Percentiles rank a stretch among this genome's conserved stretches.
These are phyloP conservation scores for Mrakia blollopis DNA, from an alignment of 768 basidiomycete genomes.

Conservation along the genomic window DNA sequence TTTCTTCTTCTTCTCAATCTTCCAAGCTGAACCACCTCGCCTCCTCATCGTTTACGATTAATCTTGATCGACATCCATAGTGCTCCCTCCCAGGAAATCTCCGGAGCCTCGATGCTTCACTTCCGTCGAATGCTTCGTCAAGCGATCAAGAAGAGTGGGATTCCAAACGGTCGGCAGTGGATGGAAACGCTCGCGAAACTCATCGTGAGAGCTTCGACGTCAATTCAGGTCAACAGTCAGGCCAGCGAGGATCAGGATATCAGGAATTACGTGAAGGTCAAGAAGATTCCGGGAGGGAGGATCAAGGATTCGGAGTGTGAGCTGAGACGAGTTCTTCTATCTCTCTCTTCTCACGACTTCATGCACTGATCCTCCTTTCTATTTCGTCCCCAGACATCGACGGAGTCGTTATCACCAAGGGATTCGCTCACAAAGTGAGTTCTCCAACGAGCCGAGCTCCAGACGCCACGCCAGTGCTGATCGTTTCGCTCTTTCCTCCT, in stretches of 20 bases:
- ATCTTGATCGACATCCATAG: conserved; percentile 29
- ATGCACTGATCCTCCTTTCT: neutral
- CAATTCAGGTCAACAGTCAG: conserved; percentile 50
- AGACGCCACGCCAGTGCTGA: neutral
- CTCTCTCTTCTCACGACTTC: neutral
- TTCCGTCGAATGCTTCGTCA: conserved; percentile 86
- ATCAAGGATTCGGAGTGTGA: conserved; percentile 81
- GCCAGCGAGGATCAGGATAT: conserved; percentile 94
- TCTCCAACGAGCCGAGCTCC: neutral
- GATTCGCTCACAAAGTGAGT: conserved; percentile 78
- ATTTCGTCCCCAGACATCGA: conserved; percentile 56
- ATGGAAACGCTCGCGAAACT: conserved; percentile 74
- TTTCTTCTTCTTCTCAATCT: neutral
- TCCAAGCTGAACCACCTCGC: conserved; percentile 21
- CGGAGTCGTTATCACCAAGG: conserved; percentile 95
- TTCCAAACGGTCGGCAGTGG: conserved; percentile 83
- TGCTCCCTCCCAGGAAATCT: conserved; percentile 23
- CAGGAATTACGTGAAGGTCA: conserved; percentile 91
- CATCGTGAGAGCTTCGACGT: conserved; percentile 77
- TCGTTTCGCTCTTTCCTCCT: neutral
- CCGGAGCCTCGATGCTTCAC: conserved; percentile 80
- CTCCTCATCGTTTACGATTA: too few species aligned
- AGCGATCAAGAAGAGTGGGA: conserved; percentile 72
- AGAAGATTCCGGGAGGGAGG: conserved; percentile 91
- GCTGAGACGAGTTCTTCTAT: neutral